Evolutionary conservation across 805 yeast genomes (phyloP).

Genomic region (Pichia ethanolica): DNA sequence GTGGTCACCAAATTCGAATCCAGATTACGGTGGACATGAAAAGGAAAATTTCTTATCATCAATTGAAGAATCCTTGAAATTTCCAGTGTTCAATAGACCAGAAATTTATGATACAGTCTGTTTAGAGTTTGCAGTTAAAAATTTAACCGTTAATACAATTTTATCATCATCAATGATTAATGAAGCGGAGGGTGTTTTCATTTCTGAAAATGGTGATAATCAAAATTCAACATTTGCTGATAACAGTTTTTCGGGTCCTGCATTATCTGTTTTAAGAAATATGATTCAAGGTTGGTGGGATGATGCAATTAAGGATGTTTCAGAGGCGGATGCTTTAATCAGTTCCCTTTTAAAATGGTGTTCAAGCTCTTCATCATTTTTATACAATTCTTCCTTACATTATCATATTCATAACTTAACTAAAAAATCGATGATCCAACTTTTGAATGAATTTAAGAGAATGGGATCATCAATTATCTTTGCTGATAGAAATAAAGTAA

Average conservation of each 20-base stretch:
- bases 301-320: constrained; percentile 54
- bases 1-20: constrained; percentile 83
- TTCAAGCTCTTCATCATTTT: constrained; percentile 59
- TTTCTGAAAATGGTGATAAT: constrained; percentile 40
- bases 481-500: constrained; percentile 70
- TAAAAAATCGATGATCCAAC: constrained; percentile 71
- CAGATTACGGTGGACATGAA: constrained; percentile 82
- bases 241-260: constrained; percentile 74
- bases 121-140: constrained; percentile 70
- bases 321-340: constrained; percentile 76
- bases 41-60: constrained; percentile 41
- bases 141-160: constrained; percentile 78
- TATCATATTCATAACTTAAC: constrained; percentile 86
- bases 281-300: constrained; percentile 94
- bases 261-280: constrained; percentile 60
- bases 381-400: constrained; percentile 73
- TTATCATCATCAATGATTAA: constrained; percentile 76
- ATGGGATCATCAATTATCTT: constrained; percentile 75
- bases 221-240: constrained; percentile 49
- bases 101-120: constrained; percentile 74
- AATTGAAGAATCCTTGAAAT: constrained; percentile 49
- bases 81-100: constrained; percentile 68
- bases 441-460: constrained; percentile 68
- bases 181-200: constrained; percentile 81
- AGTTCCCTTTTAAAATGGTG: constrained; percentile 83